These are phyloP conservation scores for Rubia peregrina DNA, from an alignment of 305 asterid species.

Conservation along the genomic window DNA sequence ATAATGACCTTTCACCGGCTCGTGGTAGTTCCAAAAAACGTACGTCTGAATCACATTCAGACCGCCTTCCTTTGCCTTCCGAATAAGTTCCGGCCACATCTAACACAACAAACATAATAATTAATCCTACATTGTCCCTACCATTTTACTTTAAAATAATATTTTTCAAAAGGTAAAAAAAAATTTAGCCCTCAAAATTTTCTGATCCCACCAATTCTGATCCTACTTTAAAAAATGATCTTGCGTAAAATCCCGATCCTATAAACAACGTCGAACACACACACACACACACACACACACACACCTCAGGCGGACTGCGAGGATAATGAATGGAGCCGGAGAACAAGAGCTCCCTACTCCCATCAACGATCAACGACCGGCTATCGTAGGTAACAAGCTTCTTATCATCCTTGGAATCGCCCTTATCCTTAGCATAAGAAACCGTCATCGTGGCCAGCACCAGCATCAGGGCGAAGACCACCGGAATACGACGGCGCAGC, in stretches of 20 bases:
- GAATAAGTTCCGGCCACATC: conserved; percentile 79
- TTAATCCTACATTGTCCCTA: no score
- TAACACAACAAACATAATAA: background rate
- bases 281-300: conserved; percentile 16
- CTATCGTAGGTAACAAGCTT: conserved; percentile 43
- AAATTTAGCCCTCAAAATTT: no score
- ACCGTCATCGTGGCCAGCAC: background rate
- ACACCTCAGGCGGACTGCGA: conserved; percentile 35
- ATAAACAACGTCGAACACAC: no score
- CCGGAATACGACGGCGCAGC: background rate
- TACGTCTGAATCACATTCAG: conserved; percentile 67
- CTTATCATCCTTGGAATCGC: background rate
- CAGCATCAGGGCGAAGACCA: conserved; percentile 21
- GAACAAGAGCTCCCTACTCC: conserved; percentile 44
- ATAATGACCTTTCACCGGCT: conserved; percentile 72
- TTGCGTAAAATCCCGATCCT: no score
- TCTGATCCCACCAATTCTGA: no score
- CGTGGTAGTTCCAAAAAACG: conserved; percentile 82
- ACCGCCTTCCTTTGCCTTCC: conserved; percentile 62
- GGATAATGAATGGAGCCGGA: conserved; percentile 44
- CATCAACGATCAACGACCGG: conserved; percentile 59
- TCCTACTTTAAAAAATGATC: no score
- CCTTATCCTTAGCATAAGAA: background rate
- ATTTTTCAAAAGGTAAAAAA: no score
- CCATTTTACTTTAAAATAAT: no score